Base-by-base conservation (phyloP, 225 moss, liverwort and hornwort genomes). In the Bryoerythrophyllum caledonicum region DNA sequence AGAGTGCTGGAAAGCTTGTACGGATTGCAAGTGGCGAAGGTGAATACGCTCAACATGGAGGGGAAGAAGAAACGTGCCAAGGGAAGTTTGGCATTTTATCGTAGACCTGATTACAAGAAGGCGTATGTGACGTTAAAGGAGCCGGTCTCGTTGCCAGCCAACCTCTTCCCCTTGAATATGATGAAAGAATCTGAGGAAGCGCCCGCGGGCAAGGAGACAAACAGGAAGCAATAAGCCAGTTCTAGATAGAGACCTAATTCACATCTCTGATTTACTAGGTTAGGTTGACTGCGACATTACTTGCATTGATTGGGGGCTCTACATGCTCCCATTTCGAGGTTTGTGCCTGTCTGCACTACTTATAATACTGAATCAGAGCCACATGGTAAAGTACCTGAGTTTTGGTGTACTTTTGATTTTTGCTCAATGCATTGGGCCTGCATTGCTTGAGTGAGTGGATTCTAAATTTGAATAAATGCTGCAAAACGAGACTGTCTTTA, bases 41-140 rank as follows among this genome's bases (percentile, higher is more conserved):
- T 99, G 73, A 88, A 95, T 60, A 99, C 99, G 12, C 93, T 99
- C 49, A 99, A 99, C 80, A 99, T 99, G 99, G 99, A 99, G 84
- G 99, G 99, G n/a, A 95, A 99, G 88, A 95, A 95, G 87, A 99
- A 99, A 74, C 83, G 89, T 4, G 83, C 86, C 19, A 82, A 89
- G 75, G 91, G 89, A 70, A 88, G 63, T 21, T 60, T 76, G 81
- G 76, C 75, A 2, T 92, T 60, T 63, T 89, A 93, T 82, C 85
- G 95, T 60, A 89, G 95, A 81, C 99, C 95, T 35, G 99, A 99
- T 67, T 99, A 99, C 84, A 99, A 99, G 82, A 99, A 99, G 81
- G 99, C 99, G 2, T 99, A 99, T 63, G 97, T 97, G 55, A 89
- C 91, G 3, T 86, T 97, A 24, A 97, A 91, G 67, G 88, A 91